Percentiles rank a stretch among this genome's conserved stretches.
phyloP scores from a whole-genome alignment of 495 filamentous ascomycete species.

The Penicillium daleae region DNA sequence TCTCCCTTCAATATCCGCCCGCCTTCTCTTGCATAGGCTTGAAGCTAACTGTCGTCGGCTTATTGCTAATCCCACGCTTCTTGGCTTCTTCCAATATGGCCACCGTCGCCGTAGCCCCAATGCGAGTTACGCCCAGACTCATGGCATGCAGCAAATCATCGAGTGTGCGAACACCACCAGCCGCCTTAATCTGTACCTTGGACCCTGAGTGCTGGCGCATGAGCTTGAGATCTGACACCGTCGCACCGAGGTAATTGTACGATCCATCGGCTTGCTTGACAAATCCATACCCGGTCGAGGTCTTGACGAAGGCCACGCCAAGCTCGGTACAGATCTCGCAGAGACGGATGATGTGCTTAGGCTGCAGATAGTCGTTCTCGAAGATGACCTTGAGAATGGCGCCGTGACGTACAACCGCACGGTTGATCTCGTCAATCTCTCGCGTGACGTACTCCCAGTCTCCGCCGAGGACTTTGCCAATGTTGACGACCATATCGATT shows the following conservation, averaged over 20 bases:
- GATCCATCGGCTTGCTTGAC: constrained; percentile 53
- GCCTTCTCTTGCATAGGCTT: constrained; percentile 34
- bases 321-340: constrained; percentile 55
- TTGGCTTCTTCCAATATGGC: constrained; percentile 59
- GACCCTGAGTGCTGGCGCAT: constrained; percentile 53
- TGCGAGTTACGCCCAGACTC: constrained; percentile 44
- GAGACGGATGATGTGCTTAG: constrained; percentile 50
- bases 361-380: constrained; percentile 56
- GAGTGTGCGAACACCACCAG: constrained; percentile 52
- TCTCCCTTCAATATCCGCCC: constrained; percentile 26
- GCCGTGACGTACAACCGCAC: constrained; percentile 40
- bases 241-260: constrained; percentile 57
- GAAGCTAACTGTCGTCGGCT: constrained; percentile 31
- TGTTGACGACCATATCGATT: constrained; percentile 64
- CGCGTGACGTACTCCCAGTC: constrained; percentile 58
- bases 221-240: constrained; percentile 50
- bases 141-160: constrained; percentile 42
- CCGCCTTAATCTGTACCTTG: constrained; percentile 58
- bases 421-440: constrained; percentile 55
- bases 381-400: constrained; percentile 63
- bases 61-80: constrained; percentile 50
- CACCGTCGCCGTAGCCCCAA: constrained; percentile 58
- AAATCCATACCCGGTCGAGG: constrained; percentile 61
- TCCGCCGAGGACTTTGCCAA: constrained; percentile 56
- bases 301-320: constrained; percentile 59